A percentile compares a stretch with the other conserved stretches of the same genome.
Conservation (phyloP, 2,329 filamentous ascomycete species). For the Nothopassalora personata region DNA sequence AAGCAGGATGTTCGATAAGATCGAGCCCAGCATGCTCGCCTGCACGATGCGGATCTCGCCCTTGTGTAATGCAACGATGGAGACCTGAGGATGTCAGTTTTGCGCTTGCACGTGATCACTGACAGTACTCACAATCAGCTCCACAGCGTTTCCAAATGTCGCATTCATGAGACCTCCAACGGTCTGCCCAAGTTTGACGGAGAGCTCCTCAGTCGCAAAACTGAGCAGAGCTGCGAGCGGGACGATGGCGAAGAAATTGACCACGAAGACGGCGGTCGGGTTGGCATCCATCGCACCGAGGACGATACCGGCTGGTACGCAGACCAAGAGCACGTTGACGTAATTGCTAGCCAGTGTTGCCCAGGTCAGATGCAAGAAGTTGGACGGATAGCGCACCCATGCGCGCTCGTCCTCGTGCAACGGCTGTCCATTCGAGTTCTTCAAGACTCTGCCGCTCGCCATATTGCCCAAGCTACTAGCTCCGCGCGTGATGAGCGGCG, state of each 20-base stretch:
- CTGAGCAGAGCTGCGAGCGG: constrained; percentile 68
- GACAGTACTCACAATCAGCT: constrained; percentile 55
- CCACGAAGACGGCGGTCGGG: constrained; percentile 63
- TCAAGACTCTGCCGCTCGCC: constrained; percentile 10
- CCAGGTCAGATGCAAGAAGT: constrained; percentile 32
- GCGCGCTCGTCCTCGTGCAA: constrained; percentile 15
- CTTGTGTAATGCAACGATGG: constrained; percentile 80
- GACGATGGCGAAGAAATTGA: constrained; percentile 78
- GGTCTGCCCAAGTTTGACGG: constrained; percentile 65
- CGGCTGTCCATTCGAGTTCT: constrained; percentile 11
- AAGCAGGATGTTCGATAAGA: constrained; percentile 87
- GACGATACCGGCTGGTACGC: constrained; percentile 67
- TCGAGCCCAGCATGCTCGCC: constrained; percentile 92
- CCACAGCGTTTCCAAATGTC: constrained; percentile 74
- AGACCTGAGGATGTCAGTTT: constrained; percentile 44
- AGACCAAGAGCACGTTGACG: constrained; percentile 66
- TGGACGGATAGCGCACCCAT: constrained; percentile 19
- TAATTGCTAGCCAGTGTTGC: constrained; percentile 46
- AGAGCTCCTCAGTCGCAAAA: constrained; percentile 74
- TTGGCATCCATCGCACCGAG: constrained; percentile 59
- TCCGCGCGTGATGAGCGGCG: constrained; percentile 23
- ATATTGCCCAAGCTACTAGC: constrained; percentile 14
- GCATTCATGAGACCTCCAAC: constrained; percentile 70
- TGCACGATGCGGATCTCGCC: constrained; percentile 94
- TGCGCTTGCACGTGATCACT: background rate